Evolutionary conservation across 768 basidiomycete genomes (phyloP).

Genomic region (Xanthoconium stramineum): DNA sequence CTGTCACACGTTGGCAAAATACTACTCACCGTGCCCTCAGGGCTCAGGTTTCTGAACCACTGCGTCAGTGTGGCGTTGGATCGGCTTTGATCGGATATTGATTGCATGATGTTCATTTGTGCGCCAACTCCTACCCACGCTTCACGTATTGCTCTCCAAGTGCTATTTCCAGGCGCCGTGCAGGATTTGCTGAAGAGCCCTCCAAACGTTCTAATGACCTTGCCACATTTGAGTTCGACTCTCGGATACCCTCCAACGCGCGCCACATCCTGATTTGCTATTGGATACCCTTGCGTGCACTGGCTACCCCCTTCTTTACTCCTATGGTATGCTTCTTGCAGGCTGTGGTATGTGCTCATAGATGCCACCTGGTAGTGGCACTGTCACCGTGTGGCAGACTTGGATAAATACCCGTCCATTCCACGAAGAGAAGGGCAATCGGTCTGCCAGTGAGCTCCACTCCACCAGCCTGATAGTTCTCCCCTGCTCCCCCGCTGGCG

Average conservation of each 20-base stretch:
- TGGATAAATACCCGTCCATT: conserved; percentile 17
- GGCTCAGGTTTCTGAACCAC: neutral
- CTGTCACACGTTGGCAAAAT: neutral
- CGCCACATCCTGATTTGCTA: conserved; percentile 4
- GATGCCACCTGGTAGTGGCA: conserved; percentile 27
- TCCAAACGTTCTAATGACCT: conserved; percentile 4
- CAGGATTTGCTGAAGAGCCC: neutral
- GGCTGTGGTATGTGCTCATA: conserved; percentile 21
- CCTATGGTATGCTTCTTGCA: conserved; percentile 18
- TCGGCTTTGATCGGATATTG: conserved; percentile 18
- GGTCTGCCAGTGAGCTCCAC: conserved; percentile 11
- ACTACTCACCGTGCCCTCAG: neutral
- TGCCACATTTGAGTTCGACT: neutral
- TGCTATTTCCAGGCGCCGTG: neutral
- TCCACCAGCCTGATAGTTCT: conserved; percentile 4
- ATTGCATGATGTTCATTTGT: conserved; percentile 1
- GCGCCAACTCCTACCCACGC: neutral
- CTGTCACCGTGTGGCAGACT: conserved; percentile 24
- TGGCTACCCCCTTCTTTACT: conserved; percentile 11
- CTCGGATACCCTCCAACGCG: neutral
- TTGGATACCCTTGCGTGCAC: conserved; percentile 6
- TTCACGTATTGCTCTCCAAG: neutral
- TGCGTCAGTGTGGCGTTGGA: conserved; percentile 9
- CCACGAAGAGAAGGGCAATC: conserved; percentile 1
- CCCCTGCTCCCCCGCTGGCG: neutral